Percentiles rank a stretch among this genome's conserved stretches.
These are phyloP conservation scores for Aureobasidium leucospermi DNA, from an alignment of 2,329 filamentous ascomycete genomes.

Conservation along the genomic window DNA sequence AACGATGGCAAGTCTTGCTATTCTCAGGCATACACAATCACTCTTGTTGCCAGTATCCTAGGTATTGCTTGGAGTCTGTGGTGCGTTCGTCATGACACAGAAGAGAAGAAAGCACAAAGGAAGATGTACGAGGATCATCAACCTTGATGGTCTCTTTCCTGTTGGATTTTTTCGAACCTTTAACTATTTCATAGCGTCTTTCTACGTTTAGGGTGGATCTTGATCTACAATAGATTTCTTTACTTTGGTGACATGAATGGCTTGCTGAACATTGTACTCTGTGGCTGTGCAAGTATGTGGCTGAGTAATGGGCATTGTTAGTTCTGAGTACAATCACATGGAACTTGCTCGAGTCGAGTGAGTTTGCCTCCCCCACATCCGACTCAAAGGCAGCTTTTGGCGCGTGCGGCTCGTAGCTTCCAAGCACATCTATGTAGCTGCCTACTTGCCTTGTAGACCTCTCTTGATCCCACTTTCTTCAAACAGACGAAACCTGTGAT, in stretches of 20 bases:
- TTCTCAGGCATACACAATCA: constrained; percentile 69
- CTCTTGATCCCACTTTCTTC: not conserved
- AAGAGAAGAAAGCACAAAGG: constrained; percentile 17
- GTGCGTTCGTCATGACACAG: constrained; percentile 57
- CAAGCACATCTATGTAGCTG: not conserved
- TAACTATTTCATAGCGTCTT: not conserved
- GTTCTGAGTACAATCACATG: not conserved
- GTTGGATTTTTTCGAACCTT: not conserved
- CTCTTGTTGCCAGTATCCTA: constrained; percentile 61
- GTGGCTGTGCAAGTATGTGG: too few species aligned
- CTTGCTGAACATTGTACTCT: too few species aligned
- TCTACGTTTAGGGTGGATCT: not conserved
- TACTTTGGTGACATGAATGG: not conserved
- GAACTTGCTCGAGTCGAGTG: not conserved
- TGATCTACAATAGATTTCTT: not conserved
- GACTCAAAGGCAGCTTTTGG: not conserved
- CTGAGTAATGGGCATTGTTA: too few species aligned
- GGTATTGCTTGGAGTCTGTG: constrained; percentile 65
- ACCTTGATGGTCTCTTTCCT: not conserved
- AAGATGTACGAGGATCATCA: constrained; percentile 14
- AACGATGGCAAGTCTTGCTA: constrained; percentile 75
- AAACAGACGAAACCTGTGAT: not conserved
- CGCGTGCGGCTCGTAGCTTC: not conserved
- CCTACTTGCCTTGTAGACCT: not conserved
- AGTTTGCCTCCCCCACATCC: constrained; percentile 4